Base-by-base conservation (phyloP, 2,329 filamentous ascomycete species). In the Fusarium acutatum region DNA sequence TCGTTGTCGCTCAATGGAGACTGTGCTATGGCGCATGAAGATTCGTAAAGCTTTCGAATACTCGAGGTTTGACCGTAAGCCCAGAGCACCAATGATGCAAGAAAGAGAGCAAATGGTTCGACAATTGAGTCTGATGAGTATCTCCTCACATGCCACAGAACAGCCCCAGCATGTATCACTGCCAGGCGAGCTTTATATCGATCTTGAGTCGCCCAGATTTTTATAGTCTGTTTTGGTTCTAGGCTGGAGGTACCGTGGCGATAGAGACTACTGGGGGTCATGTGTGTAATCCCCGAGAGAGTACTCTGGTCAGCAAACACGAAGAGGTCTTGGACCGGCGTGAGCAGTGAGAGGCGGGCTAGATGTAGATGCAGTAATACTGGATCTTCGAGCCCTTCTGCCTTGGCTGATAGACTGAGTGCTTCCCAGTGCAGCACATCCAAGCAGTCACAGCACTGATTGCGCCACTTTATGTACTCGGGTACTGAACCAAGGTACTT, bases 41-140 rank as follows among this genome's bases (percentile, higher is more conserved):
- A 34, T 1, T 34, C 30, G 22, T 50, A 34, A 6, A 9, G 5
- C 22, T 20, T 50, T 24, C 47, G 7, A 18, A 34, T 50, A 8
- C 3, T 24, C 0, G 47, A 34, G 8, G 47, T 50, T 24, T 34
- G 47, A 0, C 47, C 30, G 0, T 50, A 50, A 8, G 17, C 22
- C 47, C 47, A 50, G 1, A 50, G 47, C 22, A 50, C 47, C 30
- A 50, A 2, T 4, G 30, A 17, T 1, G 30, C 47, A 20, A 50
- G 47, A 14, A 34, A 50, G 5, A 50, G 30, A 13, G 47, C 3
- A 5, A 34, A 50, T 9, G 47, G 47, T 18, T 50, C 47, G 5
- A 50, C 3, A 14, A 50, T 50, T 2, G 22, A 32, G 30, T 50
- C 47, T n/a, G 28, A 50, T 34, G 47, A 50, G 22, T 50, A 50